Conservation (phyloP, 192 early-diverging fungal genomes). For the Coemansia sp. region DNA sequence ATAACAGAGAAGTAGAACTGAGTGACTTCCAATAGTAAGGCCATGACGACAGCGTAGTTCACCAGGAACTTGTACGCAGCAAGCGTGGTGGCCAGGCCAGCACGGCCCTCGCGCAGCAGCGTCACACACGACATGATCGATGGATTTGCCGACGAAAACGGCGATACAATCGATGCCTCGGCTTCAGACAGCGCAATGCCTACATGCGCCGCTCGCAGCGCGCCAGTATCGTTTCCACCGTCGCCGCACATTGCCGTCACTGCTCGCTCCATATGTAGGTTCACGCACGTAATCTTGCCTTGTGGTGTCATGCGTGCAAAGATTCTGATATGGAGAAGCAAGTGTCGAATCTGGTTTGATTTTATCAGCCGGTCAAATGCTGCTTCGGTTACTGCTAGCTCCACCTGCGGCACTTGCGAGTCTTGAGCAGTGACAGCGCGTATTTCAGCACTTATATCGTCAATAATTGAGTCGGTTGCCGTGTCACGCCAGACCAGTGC, state of each 20-base stretch:
- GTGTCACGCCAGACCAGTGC: not conserved
- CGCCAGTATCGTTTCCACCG: not conserved
- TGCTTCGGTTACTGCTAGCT: not conserved
- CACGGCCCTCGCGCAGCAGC: not conserved
- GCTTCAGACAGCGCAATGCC: not conserved
- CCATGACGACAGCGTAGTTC: constrained; percentile 62
- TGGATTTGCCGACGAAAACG: not conserved
- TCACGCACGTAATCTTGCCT: not conserved
- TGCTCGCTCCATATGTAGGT: not conserved
- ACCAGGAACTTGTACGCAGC: constrained; percentile 63
- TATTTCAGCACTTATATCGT: not conserved
- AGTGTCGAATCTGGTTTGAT: not conserved
- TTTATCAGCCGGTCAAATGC: not conserved
- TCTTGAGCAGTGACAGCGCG: not conserved
- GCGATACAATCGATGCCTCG: not conserved
- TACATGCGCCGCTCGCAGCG: not conserved
- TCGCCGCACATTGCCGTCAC: not conserved
- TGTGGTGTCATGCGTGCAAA: not conserved
- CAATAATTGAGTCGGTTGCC: not conserved
- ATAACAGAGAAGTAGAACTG: constrained; percentile 64
- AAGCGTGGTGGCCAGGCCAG: constrained; percentile 60
- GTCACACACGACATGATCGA: not conserved
- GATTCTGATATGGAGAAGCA: not conserved
- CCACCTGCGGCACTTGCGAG: not conserved
- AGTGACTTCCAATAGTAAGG: constrained; percentile 49